phyloP scores from a whole-genome alignment of 495 filamentous ascomycete genomes.

The Aspergillus homomorphus region DNA sequence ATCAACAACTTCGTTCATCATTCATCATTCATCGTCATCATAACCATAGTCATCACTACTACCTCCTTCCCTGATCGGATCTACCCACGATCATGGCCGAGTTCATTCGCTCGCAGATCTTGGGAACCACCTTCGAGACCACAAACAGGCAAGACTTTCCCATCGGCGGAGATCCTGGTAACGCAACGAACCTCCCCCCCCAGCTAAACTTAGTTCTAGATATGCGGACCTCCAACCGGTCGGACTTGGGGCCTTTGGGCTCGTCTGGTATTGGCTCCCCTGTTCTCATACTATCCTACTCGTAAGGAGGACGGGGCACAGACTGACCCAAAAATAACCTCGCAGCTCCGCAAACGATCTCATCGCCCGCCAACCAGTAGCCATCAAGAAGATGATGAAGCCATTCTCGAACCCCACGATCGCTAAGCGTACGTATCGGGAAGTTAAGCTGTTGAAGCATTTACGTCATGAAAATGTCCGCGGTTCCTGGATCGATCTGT shows the following conservation, averaged over 20 bases:
- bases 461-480: slow-evolving; percentile 91
- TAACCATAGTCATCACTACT: neutral
- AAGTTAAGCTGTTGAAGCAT: slow-evolving; percentile 96
- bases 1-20: neutral
- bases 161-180: neutral
- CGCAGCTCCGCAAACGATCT: slow-evolving; percentile 90
- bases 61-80: neutral
- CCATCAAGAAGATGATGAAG: slow-evolving; percentile 99
- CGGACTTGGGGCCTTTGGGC: slow-evolving; percentile 95
- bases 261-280: slow-evolving; percentile 73
- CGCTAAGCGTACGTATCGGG: slow-evolving; percentile 93
- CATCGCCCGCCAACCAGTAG: slow-evolving; percentile 88
- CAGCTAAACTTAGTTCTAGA: slow-evolving; percentile 44
- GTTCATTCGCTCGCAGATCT: slow-evolving; percentile 97
- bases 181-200: neutral
- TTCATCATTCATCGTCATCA: too few species aligned
- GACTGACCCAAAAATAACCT: neutral
- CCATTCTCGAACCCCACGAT: slow-evolving; percentile 95
- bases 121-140: slow-evolving; percentile 98
- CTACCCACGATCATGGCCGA: slow-evolving; percentile 41
- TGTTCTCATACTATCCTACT: neutral
- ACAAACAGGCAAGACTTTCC: slow-evolving; percentile 69
- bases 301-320: neutral
- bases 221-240: slow-evolving; percentile 98
- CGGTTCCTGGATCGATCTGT: neutral